Conservation (phyloP, 352 stramenopile genomes). For the Thalassiosira livingstoniorum region DNA sequence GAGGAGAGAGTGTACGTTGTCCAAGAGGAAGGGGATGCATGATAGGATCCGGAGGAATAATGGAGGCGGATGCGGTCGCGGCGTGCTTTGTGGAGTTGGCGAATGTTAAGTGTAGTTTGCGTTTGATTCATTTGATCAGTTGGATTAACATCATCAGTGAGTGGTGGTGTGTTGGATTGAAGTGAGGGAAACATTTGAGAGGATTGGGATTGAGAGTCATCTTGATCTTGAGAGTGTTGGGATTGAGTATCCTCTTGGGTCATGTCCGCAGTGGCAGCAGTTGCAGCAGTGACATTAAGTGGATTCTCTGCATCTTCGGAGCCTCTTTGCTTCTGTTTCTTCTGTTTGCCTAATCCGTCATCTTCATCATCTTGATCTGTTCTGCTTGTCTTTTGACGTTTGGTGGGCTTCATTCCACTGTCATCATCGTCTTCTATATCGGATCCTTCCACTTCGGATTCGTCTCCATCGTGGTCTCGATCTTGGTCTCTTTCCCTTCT, state of each 20-base stretch:
- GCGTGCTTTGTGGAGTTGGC: slow-evolving; percentile 69
- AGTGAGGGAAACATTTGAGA: too few species aligned
- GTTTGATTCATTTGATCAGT: not conserved
- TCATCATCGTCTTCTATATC: slow-evolving; percentile 56
- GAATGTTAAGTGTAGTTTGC: slow-evolving; percentile 38
- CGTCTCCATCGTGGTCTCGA: not conserved
- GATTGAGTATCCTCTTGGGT: slow-evolving; percentile 15
- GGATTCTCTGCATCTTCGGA: slow-evolving; percentile 58
- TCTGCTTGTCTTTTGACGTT: slow-evolving; percentile 52
- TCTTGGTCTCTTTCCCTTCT: slow-evolving; percentile 1
- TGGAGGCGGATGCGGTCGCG: slow-evolving; percentile 86
- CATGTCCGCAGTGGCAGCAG: slow-evolving; percentile 42
- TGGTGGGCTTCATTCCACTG: slow-evolving; percentile 46
- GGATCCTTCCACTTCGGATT: slow-evolving; percentile 31
- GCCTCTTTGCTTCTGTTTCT: too few species aligned
- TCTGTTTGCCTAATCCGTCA: not conserved
- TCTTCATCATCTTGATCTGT: not conserved
- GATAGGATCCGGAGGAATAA: slow-evolving; percentile 92
- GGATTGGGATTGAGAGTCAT: too few species aligned
- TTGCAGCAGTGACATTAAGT: slow-evolving; percentile 47
- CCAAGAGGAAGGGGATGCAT: slow-evolving; percentile 79
- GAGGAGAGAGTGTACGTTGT: slow-evolving; percentile 75
- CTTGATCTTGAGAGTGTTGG: too few species aligned
- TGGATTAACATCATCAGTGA: slow-evolving; percentile 17
- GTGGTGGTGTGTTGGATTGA: too few species aligned